Percentiles rank a stretch among this genome's conserved stretches.
phyloP scores from a whole-genome alignment of 176 grass and related monocot genomes.

The Avena sativa region DNA sequence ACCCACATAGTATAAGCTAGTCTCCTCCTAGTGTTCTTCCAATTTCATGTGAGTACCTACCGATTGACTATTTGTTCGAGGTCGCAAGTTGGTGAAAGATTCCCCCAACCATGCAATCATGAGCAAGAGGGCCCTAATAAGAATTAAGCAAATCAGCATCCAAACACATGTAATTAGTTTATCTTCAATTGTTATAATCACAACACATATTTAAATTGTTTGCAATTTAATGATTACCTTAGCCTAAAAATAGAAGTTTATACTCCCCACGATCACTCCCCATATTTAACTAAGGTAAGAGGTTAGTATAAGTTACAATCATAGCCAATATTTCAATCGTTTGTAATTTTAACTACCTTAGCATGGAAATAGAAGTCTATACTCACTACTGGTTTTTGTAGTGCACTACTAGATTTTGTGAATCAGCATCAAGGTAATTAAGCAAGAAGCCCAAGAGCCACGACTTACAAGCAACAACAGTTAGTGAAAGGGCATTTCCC shows the following conservation, averaged over 20 bases:
- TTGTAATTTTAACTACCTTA: not conserved
- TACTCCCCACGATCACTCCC: too few relatives aligned
- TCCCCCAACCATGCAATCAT: conserved; percentile 53
- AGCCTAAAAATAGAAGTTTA: too few relatives aligned
- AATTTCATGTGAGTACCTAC: conserved; percentile 31
- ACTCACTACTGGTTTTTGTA: too few relatives aligned
- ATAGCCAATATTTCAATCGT: not conserved
- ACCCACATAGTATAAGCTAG: not conserved
- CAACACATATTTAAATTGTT: too few relatives aligned
- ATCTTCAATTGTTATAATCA: conserved; percentile 34
- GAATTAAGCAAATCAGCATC: conserved; percentile 22
- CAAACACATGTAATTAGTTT: conserved; percentile 37
- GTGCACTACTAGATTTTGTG: too few relatives aligned
- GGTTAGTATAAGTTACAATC: not conserved
- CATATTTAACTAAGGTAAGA: not conserved
- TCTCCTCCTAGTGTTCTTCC: not conserved
- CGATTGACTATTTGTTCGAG: conserved; percentile 32
- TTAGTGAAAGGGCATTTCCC: too few relatives aligned
- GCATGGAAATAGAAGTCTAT: too few relatives aligned
- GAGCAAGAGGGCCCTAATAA: conserved; percentile 32
- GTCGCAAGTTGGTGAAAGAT: conserved; percentile 49
- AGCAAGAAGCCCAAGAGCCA: too few relatives aligned
- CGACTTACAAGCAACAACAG: too few relatives aligned
- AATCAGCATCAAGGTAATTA: too few relatives aligned
- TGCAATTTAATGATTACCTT: too few relatives aligned